Conservation (phyloP, 2,329 filamentous ascomycete genomes). For the Colletotrichum zoysiae region DNA sequence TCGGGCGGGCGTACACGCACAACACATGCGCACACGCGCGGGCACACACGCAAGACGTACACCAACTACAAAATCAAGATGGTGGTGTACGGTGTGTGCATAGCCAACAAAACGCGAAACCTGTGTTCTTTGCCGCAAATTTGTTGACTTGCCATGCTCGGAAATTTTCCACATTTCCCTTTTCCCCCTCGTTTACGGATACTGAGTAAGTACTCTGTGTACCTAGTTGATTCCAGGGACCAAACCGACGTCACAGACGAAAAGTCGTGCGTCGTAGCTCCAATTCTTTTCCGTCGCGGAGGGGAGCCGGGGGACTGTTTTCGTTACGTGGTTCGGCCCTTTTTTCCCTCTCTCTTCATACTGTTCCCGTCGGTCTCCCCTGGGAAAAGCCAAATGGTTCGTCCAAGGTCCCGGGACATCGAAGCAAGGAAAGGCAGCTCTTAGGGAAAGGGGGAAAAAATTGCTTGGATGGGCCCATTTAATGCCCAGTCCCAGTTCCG, state of each 20-base stretch:
- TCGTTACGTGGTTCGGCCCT: constrained; percentile 37
- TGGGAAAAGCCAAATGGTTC: not conserved
- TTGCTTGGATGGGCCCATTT: constrained; percentile 36
- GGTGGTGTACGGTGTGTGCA: not conserved
- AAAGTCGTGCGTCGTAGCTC: constrained; percentile 27
- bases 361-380: constrained; percentile 13
- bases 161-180: constrained; percentile 2
- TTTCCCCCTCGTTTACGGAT: not conserved
- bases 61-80: not conserved
- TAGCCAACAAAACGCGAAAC: constrained; percentile 6
- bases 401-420: constrained; percentile 7
- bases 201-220: no score
- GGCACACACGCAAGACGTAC: not conserved
- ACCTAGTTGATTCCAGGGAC: not conserved
- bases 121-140: not conserved
- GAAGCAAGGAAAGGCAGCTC: constrained; percentile 14
- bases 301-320: not conserved
- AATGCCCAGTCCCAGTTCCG: constrained; percentile 41
- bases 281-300: constrained; percentile 32
- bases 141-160: constrained; percentile 10
- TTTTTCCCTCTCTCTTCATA: not conserved
- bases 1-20: not conserved
- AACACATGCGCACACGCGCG: not conserved
- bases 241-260: constrained; percentile 26
- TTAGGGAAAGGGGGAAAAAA: constrained; percentile 22